Evolutionary conservation across 495 filamentous ascomycete species (phyloP).

Genomic region (Pseudoneurospora amorphoporcata): DNA sequence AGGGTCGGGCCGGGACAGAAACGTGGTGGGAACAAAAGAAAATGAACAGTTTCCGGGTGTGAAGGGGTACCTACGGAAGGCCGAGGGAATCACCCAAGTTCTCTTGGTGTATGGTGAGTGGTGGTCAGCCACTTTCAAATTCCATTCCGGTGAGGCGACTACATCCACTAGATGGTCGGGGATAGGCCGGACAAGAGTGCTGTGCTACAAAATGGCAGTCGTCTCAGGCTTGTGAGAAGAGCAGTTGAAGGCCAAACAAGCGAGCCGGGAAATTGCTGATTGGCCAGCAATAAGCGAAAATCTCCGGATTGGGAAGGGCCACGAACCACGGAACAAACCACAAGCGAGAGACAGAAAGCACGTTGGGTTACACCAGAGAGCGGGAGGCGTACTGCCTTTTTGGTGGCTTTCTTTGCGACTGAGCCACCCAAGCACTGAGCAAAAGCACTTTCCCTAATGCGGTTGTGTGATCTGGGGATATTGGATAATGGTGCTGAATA

Average conservation of each 20-base stretch:
- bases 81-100: not conserved
- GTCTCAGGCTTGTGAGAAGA: no score
- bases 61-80: not conserved
- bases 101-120: not conserved
- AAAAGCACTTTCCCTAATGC: not conserved
- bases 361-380: not conserved
- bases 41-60: not conserved
- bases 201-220: not conserved
- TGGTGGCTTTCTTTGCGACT: not conserved
- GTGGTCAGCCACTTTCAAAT: not conserved
- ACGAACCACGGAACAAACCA: not conserved
- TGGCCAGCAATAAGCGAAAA: slow-evolving; percentile 38
- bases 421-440: not conserved
- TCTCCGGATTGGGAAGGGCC: not conserved
- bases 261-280: slow-evolving; percentile 37
- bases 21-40: not conserved
- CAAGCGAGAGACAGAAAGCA: not conserved
- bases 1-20: not conserved
- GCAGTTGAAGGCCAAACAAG: slow-evolving; percentile 20
- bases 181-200: not conserved
- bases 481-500: not conserved
- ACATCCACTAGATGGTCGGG: not conserved
- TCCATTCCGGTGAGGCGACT: slow-evolving; percentile 2
- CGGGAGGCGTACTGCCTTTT: not conserved
- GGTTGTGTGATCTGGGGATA: not conserved